Percentiles rank a stretch among this genome's conserved stretches.
phyloP scores from a whole-genome alignment of 2,329 filamentous ascomycete species.

The Colletotrichum truncatum region DNA sequence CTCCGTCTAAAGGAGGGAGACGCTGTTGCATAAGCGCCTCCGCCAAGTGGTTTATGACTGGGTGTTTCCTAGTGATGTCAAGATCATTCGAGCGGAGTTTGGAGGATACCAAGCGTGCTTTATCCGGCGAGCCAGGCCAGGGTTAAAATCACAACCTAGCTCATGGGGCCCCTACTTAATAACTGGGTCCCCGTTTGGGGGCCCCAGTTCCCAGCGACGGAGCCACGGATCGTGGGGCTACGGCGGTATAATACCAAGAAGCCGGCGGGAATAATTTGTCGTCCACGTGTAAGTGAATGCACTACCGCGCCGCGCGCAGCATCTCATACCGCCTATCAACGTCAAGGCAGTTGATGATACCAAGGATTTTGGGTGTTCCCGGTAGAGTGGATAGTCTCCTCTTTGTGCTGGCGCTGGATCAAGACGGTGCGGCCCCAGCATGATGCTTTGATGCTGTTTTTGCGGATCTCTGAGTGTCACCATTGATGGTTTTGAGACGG shows the following conservation, averaged over 20 bases:
- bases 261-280: constrained; percentile 15
- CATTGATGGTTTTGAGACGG: not conserved
- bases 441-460: not conserved
- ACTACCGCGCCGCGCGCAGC: not conserved
- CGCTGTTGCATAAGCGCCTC: constrained; percentile 20
- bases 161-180: not conserved
- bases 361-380: not conserved
- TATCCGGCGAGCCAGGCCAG: constrained; percentile 7
- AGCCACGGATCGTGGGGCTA: constrained; percentile 15
- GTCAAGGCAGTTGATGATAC: not conserved
- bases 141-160: constrained; percentile 2
- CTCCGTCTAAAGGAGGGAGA: constrained; percentile 7
- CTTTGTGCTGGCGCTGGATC: constrained; percentile 7
- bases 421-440: constrained; percentile 5
- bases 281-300: constrained; percentile 24
- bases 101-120: constrained; percentile 4
- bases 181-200: too few relatives aligned
- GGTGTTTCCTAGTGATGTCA: constrained; percentile 25
- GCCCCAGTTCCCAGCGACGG: constrained; percentile 4
- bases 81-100: constrained; percentile 25
- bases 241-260: constrained; percentile 12
- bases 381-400: not conserved
- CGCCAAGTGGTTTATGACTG: constrained; percentile 10
- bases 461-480: not conserved
- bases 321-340: not conserved